Conservation (phyloP, 768 basidiomycete species). For the Mycena belliarum region DNA sequence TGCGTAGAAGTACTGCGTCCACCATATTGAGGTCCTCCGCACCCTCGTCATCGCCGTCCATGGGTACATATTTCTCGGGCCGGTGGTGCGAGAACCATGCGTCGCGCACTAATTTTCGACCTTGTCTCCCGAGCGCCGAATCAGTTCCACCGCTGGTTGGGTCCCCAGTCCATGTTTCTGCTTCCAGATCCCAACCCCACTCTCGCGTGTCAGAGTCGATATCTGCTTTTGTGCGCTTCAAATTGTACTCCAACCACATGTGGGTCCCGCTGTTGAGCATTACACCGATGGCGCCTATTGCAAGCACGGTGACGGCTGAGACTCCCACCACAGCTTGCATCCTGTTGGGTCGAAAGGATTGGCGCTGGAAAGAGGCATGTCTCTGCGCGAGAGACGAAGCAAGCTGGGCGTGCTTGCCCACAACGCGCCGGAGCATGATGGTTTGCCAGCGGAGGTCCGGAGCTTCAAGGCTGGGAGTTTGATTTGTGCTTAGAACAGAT, state of each 20-base stretch:
- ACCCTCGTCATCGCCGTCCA: conserved; percentile 24
- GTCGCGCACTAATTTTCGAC: conserved; percentile 60
- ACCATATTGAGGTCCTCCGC: conserved; percentile 46
- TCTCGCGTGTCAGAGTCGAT: conserved; percentile 50
- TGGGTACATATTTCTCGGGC: conserved; percentile 9
- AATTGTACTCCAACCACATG: conserved; percentile 43
- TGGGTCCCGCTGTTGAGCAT: conserved; percentile 10
- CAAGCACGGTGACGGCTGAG: conserved; percentile 45
- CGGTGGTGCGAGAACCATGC: conserved; percentile 76
- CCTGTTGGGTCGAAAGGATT: conserved; percentile 42
- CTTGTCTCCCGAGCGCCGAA: conserved; percentile 61
- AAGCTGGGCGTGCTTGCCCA: not conserved
- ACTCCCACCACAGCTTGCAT: conserved; percentile 51
- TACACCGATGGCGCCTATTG: conserved; percentile 7
- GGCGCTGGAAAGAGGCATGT: conserved; percentile 15
- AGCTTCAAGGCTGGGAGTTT: too few relatives aligned
- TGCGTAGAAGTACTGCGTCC: conserved; percentile 55
- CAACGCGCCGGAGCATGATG: not conserved
- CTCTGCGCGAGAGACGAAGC: not conserved
- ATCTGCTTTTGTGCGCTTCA: conserved; percentile 33
- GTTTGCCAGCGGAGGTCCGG: too few relatives aligned
- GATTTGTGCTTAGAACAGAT: too few relatives aligned
- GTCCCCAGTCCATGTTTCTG: conserved; percentile 63
- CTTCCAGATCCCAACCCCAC: conserved; percentile 72
- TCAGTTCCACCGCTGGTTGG: conserved; percentile 65